phyloP scores from a whole-genome alignment of 2,329 filamentous ascomycete genomes.

The Endothia cerciana region DNA sequence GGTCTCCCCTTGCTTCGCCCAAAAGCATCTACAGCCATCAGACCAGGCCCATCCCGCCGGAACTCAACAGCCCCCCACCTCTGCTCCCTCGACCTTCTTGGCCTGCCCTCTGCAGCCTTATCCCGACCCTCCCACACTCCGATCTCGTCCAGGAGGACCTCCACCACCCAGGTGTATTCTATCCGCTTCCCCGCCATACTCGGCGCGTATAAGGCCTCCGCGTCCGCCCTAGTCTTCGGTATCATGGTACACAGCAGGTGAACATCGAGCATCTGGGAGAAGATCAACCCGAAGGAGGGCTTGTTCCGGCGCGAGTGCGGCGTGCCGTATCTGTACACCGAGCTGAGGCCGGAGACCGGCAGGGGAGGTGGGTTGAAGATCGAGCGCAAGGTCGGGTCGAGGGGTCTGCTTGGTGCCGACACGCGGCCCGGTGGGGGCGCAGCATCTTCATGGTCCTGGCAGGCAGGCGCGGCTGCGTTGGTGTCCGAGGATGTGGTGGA shows the following conservation, averaged over 20 bases:
- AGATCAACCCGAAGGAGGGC: constrained; percentile 58
- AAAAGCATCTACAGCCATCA: constrained; percentile 47
- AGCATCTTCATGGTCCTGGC: constrained; percentile 9
- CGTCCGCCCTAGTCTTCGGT: constrained; percentile 46
- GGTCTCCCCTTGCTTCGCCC: constrained; percentile 7
- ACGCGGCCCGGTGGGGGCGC: constrained; percentile 9
- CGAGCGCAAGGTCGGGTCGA: constrained; percentile 53
- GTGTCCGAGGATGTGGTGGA: constrained; percentile 42
- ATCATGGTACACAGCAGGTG: constrained; percentile 56
- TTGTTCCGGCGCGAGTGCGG: constrained; percentile 42
- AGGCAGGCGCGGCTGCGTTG: background rate
- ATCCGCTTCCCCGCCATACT: constrained; percentile 25
- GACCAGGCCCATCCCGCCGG: constrained; percentile 33
- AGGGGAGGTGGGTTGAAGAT: constrained; percentile 48
- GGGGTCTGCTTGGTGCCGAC: constrained; percentile 28
- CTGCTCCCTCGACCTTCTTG: constrained; percentile 51
- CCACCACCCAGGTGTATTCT: constrained; percentile 48
- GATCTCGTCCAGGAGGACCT: constrained; percentile 56
- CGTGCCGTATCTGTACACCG: constrained; percentile 30
- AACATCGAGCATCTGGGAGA: constrained; percentile 57
- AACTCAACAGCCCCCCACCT: constrained; percentile 57
- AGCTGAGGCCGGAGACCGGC: constrained; percentile 24
- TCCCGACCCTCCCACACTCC: constrained; percentile 46
- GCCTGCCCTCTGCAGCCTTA: constrained; percentile 28
- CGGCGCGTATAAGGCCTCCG: constrained; percentile 39